Percentiles rank a stretch among this genome's conserved stretches.
Evolutionary conservation across 2,329 filamentous ascomycete species (phyloP).

Genomic region (Trichophyton verrucosum): DNA sequence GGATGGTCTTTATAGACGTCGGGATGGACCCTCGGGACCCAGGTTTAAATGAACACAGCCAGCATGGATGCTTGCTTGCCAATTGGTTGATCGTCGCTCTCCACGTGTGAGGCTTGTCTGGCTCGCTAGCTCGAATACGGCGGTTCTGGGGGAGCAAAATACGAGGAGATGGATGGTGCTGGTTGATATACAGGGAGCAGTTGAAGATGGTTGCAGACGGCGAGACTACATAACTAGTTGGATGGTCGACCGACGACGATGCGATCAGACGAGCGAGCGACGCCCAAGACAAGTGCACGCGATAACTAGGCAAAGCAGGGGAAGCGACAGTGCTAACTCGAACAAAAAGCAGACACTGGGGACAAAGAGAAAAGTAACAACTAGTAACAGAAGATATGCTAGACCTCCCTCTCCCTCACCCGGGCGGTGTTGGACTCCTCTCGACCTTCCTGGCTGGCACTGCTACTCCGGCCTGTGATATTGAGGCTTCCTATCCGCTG

Average conservation of each 20-base stretch:
- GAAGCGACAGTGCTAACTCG: background rate
- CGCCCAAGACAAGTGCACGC: too few species aligned
- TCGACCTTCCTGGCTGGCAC: conserved; percentile 24
- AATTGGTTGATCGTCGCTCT: background rate
- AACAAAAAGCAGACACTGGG: background rate
- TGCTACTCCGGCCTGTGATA: conserved; percentile 41
- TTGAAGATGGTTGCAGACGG: background rate
- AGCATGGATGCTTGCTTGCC: background rate
- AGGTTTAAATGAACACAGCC: background rate
- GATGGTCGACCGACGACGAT: too few species aligned
- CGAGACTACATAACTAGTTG: too few species aligned
- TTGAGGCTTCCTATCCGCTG: conserved; percentile 74
- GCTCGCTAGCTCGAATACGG: background rate
- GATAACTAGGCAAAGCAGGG: background rate
- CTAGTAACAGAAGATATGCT: conserved; percentile 2
- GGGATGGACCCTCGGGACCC: background rate
- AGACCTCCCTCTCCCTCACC: conserved; percentile 30
- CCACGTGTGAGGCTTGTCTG: background rate
- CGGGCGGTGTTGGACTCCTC: conserved; percentile 21
- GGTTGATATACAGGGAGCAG: background rate
- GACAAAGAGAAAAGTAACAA: background rate
- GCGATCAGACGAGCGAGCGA: background rate
- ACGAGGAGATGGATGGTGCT: background rate
- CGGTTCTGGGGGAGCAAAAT: background rate
- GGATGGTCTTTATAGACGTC: background rate